Base-by-base conservation (phyloP, 495 filamentous ascomycete species). In the Umbilicaria muhlenbergii region DNA sequence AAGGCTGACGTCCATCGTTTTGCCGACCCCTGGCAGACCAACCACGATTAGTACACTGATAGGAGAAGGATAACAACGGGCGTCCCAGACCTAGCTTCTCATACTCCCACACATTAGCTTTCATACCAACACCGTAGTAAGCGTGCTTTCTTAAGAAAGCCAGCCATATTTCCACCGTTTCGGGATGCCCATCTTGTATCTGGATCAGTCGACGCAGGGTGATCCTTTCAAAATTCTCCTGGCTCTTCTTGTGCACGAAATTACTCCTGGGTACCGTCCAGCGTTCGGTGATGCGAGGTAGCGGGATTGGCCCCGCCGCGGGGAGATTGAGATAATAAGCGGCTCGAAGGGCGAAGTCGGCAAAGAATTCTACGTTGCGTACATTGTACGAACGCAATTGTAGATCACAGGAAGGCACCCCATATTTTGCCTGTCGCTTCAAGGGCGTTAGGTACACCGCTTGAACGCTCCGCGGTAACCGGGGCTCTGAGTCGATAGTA, bases 111-210 rank as follows among this genome's bases (percentile, higher is more conserved):
- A 96, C 71, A 56, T 98, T 95, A 18, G 92, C 89, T 70, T 98
- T 98, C 88, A 98, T 94, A 54, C 91, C 91, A 19, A 96, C 78
- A 8, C 92, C 91, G 57, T 92, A 83, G 58, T 89, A 94, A 12
- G 81, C 78, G 56, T 94, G 78, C 63, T 91, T 93, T 58, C 77
- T 75, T 49, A 98, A 58, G 49, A 91, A 96, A 11, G 84, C 88
- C 36, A 98, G 62, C 91, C 91, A 98, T 18, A 82, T 55, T 60
- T 91, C 78, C 32, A 98, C 86, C 3, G 73, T 76, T 61, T 94
- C 85, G 11, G 86, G 78, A 60, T 94, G 71, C 6, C 87, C 92
- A 61, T 96, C 91, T 54, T 85, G 79, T 57, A 98, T 87, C 66
- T 94, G 87, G 40, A 98, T 86, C 50, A 95, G 58, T 18, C 91